Evolutionary conservation across 768 basidiomycete genomes (phyloP), one percentile per base, ranked within the genome.

Genomic region (Macrolepiota albuminosa): DNA sequence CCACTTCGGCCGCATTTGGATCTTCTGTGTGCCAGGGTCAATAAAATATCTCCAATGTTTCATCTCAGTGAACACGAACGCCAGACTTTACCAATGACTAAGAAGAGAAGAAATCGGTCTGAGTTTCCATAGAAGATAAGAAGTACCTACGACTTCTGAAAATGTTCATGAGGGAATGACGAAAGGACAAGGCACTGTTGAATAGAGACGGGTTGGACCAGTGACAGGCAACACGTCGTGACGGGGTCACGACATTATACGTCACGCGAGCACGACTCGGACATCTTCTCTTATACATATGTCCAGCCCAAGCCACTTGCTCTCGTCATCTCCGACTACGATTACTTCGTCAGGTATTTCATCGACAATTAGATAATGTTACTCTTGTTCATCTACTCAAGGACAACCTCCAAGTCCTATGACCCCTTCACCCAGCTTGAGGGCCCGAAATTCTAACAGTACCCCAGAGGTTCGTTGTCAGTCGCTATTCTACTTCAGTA

Each of bases 51-150:
- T 71, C 63, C 55, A 49, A 61, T 50, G 61, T 50, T 42, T 47
- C 24, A 29, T 62, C 50, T 45, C 48, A 61, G 56, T 58, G 54
- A 59, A 64, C 43, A 85, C 93, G 73, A 73, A 95, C 95, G 92
- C 93, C 93, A 95, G 72, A 97, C 93, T 84, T 87, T 93, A 64
- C 91, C 88, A 61, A 95, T 81, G 40, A 96, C 94, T 95, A 64
- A 53, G 55, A 6, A 54, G 40, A 49, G 39, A 18, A 48, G 51
- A 18, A 50, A 61, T 76, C 39, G 76, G 68, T 47, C 45, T 54
- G 37, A 26, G 24, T 34, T 40, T 50, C 49, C 21, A 24, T 40
- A 64, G 31, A 59, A 50, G 60, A 64, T 57, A 46, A 47, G 33
- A 54, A 36, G 48, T 47, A 81, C 91, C 72, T 64, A 93, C 91